Conservation (phyloP, 164 flowering plant species). For the Dillenia turbinata region DNA sequence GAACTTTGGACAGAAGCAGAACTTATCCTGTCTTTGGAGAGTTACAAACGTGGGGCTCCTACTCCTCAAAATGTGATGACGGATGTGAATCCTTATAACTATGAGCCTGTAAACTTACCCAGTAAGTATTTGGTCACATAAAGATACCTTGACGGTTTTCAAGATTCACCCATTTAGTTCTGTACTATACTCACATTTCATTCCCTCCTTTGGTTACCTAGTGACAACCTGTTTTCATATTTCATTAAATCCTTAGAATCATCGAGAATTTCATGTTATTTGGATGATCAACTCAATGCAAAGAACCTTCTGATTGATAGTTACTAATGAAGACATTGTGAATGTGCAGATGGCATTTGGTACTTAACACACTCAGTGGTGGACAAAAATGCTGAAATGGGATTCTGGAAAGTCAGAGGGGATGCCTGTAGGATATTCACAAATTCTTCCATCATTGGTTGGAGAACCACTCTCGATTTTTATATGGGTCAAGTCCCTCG, state of each 20-base stretch:
- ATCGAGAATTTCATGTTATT: not conserved
- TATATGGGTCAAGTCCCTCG: constrained; percentile 27
- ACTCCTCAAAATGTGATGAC: constrained; percentile 34
- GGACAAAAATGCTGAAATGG: constrained; percentile 18
- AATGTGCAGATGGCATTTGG: constrained; percentile 43
- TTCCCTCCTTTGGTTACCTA: not conserved
- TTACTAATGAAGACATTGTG: constrained; percentile 7
- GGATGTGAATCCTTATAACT: constrained; percentile 33
- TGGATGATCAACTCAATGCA: too few species aligned
- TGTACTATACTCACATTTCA: too few species aligned
- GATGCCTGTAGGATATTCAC: constrained; percentile 23
- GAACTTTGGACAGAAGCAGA: constrained; percentile 24
- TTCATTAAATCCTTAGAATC: not conserved
- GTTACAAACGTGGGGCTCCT: constrained; percentile 20
- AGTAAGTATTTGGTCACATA: constrained; percentile 21
- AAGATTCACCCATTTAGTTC: too few species aligned
- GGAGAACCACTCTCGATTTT: constrained; percentile 44
- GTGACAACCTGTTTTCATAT: not conserved
- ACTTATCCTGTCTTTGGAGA: constrained; percentile 13
- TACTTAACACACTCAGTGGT: constrained; percentile 24
- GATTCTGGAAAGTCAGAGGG: constrained; percentile 44
- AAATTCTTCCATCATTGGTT: constrained; percentile 29
- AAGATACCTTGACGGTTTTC: too few species aligned
- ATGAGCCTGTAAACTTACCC: constrained; percentile 30
- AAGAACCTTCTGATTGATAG: too few species aligned